Conservation (phyloP, 106 monocot genomes). For the Alisma plantagoaquatica region DNA sequence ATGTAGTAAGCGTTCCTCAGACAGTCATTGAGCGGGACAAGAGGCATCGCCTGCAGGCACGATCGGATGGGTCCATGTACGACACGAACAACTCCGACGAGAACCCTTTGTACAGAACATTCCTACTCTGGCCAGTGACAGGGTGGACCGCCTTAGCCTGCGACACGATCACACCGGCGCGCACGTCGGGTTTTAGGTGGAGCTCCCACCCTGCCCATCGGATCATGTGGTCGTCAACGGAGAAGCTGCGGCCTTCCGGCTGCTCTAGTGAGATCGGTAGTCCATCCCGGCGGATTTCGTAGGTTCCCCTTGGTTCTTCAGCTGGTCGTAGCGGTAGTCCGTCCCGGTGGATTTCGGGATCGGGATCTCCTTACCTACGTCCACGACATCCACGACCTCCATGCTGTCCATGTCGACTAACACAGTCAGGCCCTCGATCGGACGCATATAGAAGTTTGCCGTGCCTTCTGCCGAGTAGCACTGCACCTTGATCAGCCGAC, state of each 20-base stretch:
- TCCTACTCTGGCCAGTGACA: constrained; percentile 31
- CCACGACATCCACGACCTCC: constrained; percentile 33
- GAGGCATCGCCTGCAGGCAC: constrained; percentile 75
- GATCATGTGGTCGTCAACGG: constrained; percentile 35
- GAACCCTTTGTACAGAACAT: constrained; percentile 66
- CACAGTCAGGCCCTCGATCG: constrained; percentile 93
- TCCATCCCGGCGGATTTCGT: neutral
- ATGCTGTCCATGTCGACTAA: constrained; percentile 73
- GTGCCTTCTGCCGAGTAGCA: constrained; percentile 81
- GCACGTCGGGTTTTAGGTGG: constrained; percentile 65
- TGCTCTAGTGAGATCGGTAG: constrained; percentile 78
- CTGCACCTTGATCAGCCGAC: constrained; percentile 70
- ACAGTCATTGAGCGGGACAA: constrained; percentile 86
- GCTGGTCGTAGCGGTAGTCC: constrained; percentile 49
- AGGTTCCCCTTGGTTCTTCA: neutral
- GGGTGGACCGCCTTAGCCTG: constrained; percentile 35
- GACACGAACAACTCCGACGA: constrained; percentile 88
- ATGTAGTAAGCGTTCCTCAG: constrained; percentile 71
- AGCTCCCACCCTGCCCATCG: constrained; percentile 89
- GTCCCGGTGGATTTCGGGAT: constrained; percentile 56
- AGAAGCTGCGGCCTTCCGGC: constrained; percentile 71
- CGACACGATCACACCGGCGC: constrained; percentile 74
- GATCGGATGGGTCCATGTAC: constrained; percentile 96
- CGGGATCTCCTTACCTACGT: constrained; percentile 43
- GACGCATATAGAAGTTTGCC: constrained; percentile 98